phyloP scores from a whole-genome alignment of 2,329 filamentous ascomycete species.

The Aspergillus hiratsukae region DNA sequence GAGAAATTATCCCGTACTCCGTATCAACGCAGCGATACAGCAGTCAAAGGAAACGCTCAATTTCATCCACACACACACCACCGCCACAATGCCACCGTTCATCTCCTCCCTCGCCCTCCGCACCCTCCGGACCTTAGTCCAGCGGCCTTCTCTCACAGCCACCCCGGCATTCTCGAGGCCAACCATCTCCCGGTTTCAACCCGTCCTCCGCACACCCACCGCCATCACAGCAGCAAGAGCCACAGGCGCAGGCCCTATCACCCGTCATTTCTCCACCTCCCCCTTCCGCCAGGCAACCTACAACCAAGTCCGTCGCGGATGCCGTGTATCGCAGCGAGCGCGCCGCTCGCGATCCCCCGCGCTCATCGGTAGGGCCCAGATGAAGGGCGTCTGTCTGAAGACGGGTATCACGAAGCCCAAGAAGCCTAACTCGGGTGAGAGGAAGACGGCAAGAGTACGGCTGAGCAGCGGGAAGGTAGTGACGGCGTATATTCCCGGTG shows the following conservation, averaged over 20 bases:
- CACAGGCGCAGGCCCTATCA: conserved; percentile 13
- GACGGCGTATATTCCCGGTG: conserved; percentile 91
- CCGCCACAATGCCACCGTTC: conserved; percentile 30
- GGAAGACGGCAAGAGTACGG: conserved; percentile 89
- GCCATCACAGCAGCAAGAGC: conserved; percentile 17
- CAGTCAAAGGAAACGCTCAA: background rate
- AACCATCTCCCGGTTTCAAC: conserved; percentile 22
- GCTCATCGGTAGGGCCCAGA: conserved; percentile 67
- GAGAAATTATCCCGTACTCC: conserved; percentile 17
- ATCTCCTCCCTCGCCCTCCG: conserved; percentile 32
- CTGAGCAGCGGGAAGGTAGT: conserved; percentile 82
- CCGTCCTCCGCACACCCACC: conserved; percentile 27
- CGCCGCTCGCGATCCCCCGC: conserved; percentile 87
- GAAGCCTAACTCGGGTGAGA: conserved; percentile 97
- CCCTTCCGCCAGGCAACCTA: conserved; percentile 58
- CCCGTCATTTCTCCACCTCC: conserved; percentile 55
- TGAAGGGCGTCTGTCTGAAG: conserved; percentile 95
- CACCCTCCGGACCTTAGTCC: conserved; percentile 30
- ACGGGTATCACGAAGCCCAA: conserved; percentile 93
- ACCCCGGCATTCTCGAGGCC: conserved; percentile 20
- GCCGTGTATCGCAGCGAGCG: conserved; percentile 71
- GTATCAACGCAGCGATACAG: background rate
- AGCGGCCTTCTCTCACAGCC: conserved; percentile 22
- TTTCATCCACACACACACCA: conserved; percentile 7
- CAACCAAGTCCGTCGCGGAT: conserved; percentile 71